Evolutionary conservation across 1,139 yeast species (phyloP), one percentile per base, ranked within the genome.

Genomic region (Geotrichum citri-aurantii): DNA sequence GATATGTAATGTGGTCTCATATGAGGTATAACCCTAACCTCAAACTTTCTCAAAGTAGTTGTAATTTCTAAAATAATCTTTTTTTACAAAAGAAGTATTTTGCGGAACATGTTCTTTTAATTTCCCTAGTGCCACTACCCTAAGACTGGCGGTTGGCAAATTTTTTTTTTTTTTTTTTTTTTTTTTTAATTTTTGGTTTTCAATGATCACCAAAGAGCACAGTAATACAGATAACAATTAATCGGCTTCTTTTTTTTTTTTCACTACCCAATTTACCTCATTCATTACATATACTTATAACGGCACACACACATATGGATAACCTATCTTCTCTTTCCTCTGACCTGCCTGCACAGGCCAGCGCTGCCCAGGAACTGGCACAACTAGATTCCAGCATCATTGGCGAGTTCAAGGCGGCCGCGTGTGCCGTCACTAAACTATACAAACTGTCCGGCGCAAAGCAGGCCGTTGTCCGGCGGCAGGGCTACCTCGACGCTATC

Each of bases 221-320:
- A 4, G 11, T 19, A 4, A 40, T 4, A 6, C 21, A 4, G 31
- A 10, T 24, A 29, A 24, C 33, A 33, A 44, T 17, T 21, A 21
- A n/a, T 24, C 48, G 26, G 48, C 5, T 7, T 17, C 11, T 46
- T 11, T 23, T 21, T 19, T n/a, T 12, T 7, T 12, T 3, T 14
- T n/a, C 24, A 44, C 24, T 24, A 46, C 4, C 8, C n/a, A 14
- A 46, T 12, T 14, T 19, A 12, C 17, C 24, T 5, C 48, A 46
- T 17, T 46, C 3, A 23, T 17, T 14, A 23, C 48, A 14, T 19
- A 51, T 23, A 51, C 21, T 7, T 6, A 59, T 62, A 11, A 46
- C 56, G 24, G 70, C 67, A 61, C 69, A 68, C 62, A 68, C 66
- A 52, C 62, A 66, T 19, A 71, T 72, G 14, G 73, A 21, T 61